phyloP scores from a whole-genome alignment of 345 rosid species.

The Gossypium turneri region DNA sequence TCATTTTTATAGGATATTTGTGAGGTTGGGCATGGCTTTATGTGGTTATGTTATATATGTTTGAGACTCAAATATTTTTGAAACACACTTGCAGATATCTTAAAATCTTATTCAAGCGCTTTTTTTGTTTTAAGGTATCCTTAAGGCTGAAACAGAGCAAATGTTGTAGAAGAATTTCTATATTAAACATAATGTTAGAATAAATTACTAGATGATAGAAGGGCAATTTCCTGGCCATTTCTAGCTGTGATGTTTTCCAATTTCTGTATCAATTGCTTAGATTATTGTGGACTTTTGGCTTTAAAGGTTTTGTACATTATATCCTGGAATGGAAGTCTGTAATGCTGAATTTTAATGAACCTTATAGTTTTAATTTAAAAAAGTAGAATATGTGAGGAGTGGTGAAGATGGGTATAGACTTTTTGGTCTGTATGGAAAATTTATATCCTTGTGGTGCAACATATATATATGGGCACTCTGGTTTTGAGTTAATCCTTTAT shows the following conservation, averaged over 20 bases:
- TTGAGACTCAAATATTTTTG: neutral
- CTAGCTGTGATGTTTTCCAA: neutral
- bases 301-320: neutral
- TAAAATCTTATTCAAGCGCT: neutral
- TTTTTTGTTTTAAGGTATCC: neutral
- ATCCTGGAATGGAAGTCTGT: neutral
- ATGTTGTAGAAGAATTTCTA: neutral
- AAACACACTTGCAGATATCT: neutral
- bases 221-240: neutral
- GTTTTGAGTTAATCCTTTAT: neutral
- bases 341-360: neutral
- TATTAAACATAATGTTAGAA: neutral
- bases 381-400: neutral
- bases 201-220: neutral
- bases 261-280: neutral
- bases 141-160: neutral
- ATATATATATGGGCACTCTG: neutral
- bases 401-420: neutral
- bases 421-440: neutral
- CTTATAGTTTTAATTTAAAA: neutral
- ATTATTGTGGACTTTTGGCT: neutral
- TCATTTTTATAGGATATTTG: neutral
- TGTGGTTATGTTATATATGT: neutral
- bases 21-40: neutral
- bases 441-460: neutral